Evolutionary conservation across 805 yeast species (phyloP).

Genomic region (Ascoidea tarda): DNA sequence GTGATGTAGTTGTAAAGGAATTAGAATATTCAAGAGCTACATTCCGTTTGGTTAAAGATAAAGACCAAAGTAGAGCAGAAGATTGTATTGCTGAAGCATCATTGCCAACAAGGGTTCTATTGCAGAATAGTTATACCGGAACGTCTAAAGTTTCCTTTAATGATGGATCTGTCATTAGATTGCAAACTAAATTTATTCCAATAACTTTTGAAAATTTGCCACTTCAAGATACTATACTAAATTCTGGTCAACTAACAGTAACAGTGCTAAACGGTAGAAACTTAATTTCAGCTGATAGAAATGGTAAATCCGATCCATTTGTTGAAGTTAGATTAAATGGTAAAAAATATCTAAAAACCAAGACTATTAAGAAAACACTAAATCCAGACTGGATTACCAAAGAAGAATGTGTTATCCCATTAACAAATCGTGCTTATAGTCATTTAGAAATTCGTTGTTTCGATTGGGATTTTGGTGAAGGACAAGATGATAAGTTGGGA

Average conservation of each 20-base stretch:
- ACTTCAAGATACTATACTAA: slow-evolving; percentile 56
- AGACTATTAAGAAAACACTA: slow-evolving; percentile 73
- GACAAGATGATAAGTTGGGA: slow-evolving; percentile 73
- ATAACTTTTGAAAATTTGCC: slow-evolving; percentile 46
- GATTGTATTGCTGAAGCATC: slow-evolving; percentile 47
- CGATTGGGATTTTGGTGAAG: slow-evolving; percentile 94
- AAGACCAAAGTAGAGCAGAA: slow-evolving; percentile 37
- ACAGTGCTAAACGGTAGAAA: slow-evolving; percentile 49
- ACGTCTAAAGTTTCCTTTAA: slow-evolving; percentile 43
- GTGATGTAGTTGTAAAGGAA: slow-evolving; percentile 68
- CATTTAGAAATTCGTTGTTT: slow-evolving; percentile 39
- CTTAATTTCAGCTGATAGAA: slow-evolving; percentile 75
- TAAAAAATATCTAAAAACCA: slow-evolving; percentile 50
- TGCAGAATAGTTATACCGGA: slow-evolving; percentile 48
- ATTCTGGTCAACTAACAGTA: slow-evolving; percentile 57
- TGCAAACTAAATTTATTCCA: slow-evolving; percentile 74
- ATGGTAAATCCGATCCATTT: slow-evolving; percentile 92
- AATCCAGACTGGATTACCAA: slow-evolving; percentile 67
- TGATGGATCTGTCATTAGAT: slow-evolving; percentile 34
- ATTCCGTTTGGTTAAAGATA: slow-evolving; percentile 46
- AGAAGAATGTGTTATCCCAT: slow-evolving; percentile 42
- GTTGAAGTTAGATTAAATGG: slow-evolving; percentile 56
- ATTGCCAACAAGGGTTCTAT: slow-evolving; percentile 50
- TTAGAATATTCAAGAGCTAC: slow-evolving; percentile 57
- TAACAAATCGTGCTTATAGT: slow-evolving; percentile 51